phyloP scores from a whole-genome alignment of 306 rosid genomes.

The Clitoria ternatea region DNA sequence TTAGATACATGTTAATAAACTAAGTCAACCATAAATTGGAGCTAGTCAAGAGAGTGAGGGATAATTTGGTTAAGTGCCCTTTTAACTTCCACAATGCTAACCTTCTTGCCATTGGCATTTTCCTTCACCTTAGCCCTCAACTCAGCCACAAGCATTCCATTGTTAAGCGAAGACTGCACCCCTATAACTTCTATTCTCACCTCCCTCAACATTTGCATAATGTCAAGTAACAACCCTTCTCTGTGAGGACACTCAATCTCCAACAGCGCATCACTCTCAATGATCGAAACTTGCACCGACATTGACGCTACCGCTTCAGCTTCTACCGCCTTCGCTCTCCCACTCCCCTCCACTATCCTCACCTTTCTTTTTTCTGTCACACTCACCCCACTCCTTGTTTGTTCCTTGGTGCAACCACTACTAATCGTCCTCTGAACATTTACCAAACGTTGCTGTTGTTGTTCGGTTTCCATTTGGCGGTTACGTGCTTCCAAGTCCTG shows the following conservation, averaged over 20 bases:
- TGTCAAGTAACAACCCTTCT: conserved; percentile 77
- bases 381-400: no score
- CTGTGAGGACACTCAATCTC: conserved; percentile 66
- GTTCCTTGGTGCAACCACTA: no score
- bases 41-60: conserved; percentile 45
- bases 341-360: conserved; percentile 31
- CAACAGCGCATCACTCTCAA: conserved; percentile 59
- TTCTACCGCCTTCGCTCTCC: conserved; percentile 35
- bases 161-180: conserved; percentile 61
- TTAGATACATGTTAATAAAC: no score
- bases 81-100: conserved; percentile 89
- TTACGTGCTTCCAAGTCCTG: conserved; percentile 43
- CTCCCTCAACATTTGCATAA: conserved; percentile 68
- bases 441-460: no score
- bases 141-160: conserved; percentile 64
- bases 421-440: no score
- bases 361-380: conserved; percentile 27
- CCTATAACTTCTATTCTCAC: conserved; percentile 67
- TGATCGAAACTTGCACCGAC: conserved; percentile 60
- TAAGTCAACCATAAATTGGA: no score
- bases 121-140: conserved; percentile 88
- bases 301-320: conserved; percentile 23
- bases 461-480: no score
- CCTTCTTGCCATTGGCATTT: conserved; percentile 55
- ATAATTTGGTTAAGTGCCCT: conserved; percentile 75